These are phyloP conservation scores for Phanerochaete carnosa DNA, from an alignment of 768 basidiomycete species.

Conservation along the genomic window DNA sequence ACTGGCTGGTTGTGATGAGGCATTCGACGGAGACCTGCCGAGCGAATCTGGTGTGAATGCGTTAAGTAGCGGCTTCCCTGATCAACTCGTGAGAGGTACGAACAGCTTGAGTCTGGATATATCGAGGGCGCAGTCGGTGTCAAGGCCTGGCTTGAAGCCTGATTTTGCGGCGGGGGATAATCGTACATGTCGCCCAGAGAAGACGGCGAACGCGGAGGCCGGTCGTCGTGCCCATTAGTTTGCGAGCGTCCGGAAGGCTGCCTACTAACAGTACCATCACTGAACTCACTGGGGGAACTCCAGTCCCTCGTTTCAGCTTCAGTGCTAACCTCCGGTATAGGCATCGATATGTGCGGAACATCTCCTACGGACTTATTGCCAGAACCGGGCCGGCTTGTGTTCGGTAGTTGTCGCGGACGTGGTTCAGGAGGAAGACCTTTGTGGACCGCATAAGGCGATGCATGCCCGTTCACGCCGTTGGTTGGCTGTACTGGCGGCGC, in stretches of 20 bases:
- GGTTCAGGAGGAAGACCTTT: conserved; percentile 13
- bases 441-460: conserved; percentile 6
- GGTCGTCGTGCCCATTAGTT: conserved; percentile 17
- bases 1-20: background rate
- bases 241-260: conserved; percentile 21
- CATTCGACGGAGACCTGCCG: conserved; percentile 7
- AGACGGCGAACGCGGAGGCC: conserved; percentile 18
- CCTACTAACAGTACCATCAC: conserved; percentile 7
- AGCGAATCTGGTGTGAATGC: conserved; percentile 1
- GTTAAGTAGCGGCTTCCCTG: background rate
- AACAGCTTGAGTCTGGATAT: conserved; percentile 5
- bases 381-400: conserved; percentile 12
- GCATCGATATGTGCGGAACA: conserved; percentile 18
- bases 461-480: conserved; percentile 14
- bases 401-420: conserved; percentile 11
- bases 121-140: background rate
- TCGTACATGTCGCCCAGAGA: conserved; percentile 20
- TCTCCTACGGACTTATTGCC: conserved; percentile 14
- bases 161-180: background rate
- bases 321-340: conserved; percentile 15
- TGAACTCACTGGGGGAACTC: background rate
- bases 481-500: conserved; percentile 9
- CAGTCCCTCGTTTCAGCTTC: background rate
- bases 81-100: background rate
- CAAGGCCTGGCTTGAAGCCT: background rate